Evolutionary conservation across 1,284 basidiomycete genomes (phyloP).

Genomic region (Ganoderma sinense): DNA sequence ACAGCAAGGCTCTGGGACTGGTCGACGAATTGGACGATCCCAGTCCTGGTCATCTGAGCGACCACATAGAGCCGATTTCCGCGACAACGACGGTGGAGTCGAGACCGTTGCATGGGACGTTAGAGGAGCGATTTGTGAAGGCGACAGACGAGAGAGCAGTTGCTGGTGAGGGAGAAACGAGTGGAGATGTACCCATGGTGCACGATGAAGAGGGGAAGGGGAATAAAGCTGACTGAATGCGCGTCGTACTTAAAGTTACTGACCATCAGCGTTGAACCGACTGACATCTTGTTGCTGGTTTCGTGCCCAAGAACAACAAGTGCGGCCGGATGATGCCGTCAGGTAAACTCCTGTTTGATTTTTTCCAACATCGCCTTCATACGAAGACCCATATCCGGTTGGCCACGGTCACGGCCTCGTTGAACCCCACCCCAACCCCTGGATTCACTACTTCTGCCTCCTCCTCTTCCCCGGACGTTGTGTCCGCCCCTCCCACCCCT

Average conservation of each 20-base stretch:
- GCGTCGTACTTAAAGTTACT: slow-evolving; percentile 13
- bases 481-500: slow-evolving; percentile 26
- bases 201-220: slow-evolving; percentile 70
- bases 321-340: slow-evolving; percentile 24
- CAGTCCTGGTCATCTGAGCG: slow-evolving; percentile 80
- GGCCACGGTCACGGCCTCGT: slow-evolving; percentile 46
- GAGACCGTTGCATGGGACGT: slow-evolving; percentile 59
- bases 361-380: slow-evolving; percentile 83
- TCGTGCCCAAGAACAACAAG: background rate
- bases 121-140: slow-evolving; percentile 74
- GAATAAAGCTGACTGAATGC: slow-evolving; percentile 47
- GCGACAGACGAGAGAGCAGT: slow-evolving; percentile 39
- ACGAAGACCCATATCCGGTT: slow-evolving; percentile 81
- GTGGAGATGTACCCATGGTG: slow-evolving; percentile 37
- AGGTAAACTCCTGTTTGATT: slow-evolving; percentile 67
- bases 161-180: slow-evolving; percentile 24
- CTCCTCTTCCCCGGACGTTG: slow-evolving; percentile 13
- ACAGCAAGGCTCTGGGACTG: slow-evolving; percentile 67
- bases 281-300: background rate
- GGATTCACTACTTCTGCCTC: slow-evolving; percentile 21
- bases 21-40: slow-evolving; percentile 88
- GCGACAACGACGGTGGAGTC: slow-evolving; percentile 61
- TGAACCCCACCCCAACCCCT: slow-evolving; percentile 23
- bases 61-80: slow-evolving; percentile 74
- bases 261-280: background rate